Evolutionary conservation across 1,284 basidiomycete species (phyloP).

Genomic region (Malassezia brasiliensis): DNA sequence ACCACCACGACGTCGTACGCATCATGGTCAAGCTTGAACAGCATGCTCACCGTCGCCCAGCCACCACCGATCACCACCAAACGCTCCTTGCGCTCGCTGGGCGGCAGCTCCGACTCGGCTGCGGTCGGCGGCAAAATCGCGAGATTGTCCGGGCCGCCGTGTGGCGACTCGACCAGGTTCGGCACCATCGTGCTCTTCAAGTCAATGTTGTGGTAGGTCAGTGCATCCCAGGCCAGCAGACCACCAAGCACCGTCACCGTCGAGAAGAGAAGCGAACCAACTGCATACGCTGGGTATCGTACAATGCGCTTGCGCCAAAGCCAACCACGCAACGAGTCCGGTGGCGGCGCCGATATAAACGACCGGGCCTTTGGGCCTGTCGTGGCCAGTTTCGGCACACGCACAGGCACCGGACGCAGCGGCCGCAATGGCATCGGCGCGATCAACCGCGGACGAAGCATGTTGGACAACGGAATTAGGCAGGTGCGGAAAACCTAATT

Average conservation of each 20-base stretch:
- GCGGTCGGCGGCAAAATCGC: conserved; percentile 27
- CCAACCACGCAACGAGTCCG: not conserved
- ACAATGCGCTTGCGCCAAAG: conserved; percentile 5
- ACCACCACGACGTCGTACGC: conserved; percentile 44
- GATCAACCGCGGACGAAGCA: not conserved
- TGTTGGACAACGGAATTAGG: not conserved
- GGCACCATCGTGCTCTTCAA: not conserved
- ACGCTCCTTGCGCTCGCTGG: conserved; percentile 25
- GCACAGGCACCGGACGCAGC: not conserved
- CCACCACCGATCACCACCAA: conserved; percentile 47
- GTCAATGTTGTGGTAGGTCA: conserved; percentile 8
- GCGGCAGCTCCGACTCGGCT: not conserved
- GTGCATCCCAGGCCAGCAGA: conserved; percentile 10
- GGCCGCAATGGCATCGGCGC: not conserved
- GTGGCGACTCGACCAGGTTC: conserved; percentile 14
- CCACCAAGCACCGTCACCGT: conserved; percentile 2
- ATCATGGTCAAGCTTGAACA: conserved; percentile 35
- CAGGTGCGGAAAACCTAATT: not conserved
- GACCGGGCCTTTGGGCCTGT: not conserved
- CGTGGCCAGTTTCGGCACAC: too few relatives aligned
- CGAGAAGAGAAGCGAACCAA: conserved; percentile 4
- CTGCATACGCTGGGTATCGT: conserved; percentile 9
- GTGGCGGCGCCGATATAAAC: not conserved
- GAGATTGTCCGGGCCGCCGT: conserved; percentile 41
- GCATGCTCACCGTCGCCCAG: conserved; percentile 43